phyloP scores from a whole-genome alignment of 2,329 filamentous ascomycete species.

The Phoma sp. region DNA sequence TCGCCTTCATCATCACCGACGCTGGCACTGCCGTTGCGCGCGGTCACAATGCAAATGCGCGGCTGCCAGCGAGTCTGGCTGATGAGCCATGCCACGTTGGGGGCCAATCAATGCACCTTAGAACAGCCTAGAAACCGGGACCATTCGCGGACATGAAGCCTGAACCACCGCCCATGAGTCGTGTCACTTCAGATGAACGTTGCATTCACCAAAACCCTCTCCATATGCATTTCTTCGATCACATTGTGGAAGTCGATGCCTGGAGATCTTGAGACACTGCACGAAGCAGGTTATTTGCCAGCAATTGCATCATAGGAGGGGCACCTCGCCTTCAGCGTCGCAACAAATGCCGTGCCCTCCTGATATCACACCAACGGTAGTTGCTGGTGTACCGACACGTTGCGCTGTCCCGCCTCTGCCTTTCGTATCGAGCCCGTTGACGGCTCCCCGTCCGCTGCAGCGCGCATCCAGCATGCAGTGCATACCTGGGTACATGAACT shows the following conservation, averaged over 20 bases:
- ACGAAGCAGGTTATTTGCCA: conserved; percentile 20
- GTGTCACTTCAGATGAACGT: conserved; percentile 24
- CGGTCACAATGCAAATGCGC: conserved; percentile 32
- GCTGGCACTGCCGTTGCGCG: conserved; percentile 29
- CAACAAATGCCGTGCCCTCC: conserved; percentile 24
- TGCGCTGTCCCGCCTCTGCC: conserved; percentile 19
- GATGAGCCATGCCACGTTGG: conserved; percentile 26
- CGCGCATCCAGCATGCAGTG: conserved; percentile 22
- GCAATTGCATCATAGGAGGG: conserved; percentile 35
- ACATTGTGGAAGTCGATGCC: conserved; percentile 3
- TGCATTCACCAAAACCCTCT: conserved; percentile 1
- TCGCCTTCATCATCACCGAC: not conserved
- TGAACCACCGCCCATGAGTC: conserved; percentile 30
- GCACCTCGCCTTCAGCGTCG: conserved; percentile 21
- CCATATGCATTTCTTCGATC: not conserved
- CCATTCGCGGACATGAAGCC: conserved; percentile 18
- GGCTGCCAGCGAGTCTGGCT: conserved; percentile 28
- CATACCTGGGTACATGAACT: conserved; percentile 12
- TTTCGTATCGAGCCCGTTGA: conserved; percentile 20
- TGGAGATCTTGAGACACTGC: conserved; percentile 6
- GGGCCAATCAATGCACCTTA: conserved; percentile 39
- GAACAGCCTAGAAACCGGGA: conserved; percentile 46
- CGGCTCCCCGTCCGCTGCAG: conserved; percentile 20
- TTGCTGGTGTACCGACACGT: conserved; percentile 20
- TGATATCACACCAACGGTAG: conserved; percentile 26